Percentiles rank a stretch among this genome's conserved stretches.
Conservation (phyloP, 352 stramenopile genomes). For the Phytopythium ostracodes region DNA sequence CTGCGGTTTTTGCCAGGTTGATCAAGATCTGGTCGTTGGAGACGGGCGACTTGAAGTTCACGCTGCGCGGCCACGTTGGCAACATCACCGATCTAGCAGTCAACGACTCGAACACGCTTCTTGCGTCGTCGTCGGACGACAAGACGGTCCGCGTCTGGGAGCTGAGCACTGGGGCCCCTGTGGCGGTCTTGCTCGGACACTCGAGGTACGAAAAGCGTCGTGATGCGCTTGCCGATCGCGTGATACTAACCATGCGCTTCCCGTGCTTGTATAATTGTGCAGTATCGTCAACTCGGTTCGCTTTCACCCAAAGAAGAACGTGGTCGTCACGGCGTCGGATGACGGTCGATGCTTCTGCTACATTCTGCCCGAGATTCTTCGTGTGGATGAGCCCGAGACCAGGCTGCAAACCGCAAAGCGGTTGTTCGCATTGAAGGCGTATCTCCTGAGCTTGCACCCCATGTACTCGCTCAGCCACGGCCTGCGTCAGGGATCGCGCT, state of each 20-base stretch:
- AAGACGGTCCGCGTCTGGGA: conserved; percentile 89
- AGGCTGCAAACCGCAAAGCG: conserved; percentile 79
- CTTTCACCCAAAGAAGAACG: conserved; percentile 85
- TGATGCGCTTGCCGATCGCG: background rate
- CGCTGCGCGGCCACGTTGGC: conserved; percentile 78
- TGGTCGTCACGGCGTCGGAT: conserved; percentile 91
- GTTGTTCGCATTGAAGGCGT: conserved; percentile 62
- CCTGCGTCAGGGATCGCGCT: conserved; percentile 41
- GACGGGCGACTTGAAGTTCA: conserved; percentile 79
- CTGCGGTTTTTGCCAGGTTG: conserved; percentile 46
- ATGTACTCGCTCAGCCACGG: conserved; percentile 75
- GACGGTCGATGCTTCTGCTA: conserved; percentile 91
- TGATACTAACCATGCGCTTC: background rate
- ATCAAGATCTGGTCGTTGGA: conserved; percentile 96
- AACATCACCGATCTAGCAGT: conserved; percentile 90
- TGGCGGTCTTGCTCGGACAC: conserved; percentile 84
- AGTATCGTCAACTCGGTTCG: conserved; percentile 81
- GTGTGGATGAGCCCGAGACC: conserved; percentile 46
- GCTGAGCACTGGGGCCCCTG: conserved; percentile 71
- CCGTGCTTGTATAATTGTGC: background rate
- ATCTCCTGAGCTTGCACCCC: conserved; percentile 76
- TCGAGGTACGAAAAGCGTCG: conserved; percentile 44
- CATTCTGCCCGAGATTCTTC: conserved; percentile 74
- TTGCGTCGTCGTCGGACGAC: conserved; percentile 86
- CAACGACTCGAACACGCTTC: conserved; percentile 73